A percentile compares a stretch with the other conserved stretches of the same genome.
Conservation (phyloP, 768 basidiomycete species). For the Termitomyces sp. region DNA sequence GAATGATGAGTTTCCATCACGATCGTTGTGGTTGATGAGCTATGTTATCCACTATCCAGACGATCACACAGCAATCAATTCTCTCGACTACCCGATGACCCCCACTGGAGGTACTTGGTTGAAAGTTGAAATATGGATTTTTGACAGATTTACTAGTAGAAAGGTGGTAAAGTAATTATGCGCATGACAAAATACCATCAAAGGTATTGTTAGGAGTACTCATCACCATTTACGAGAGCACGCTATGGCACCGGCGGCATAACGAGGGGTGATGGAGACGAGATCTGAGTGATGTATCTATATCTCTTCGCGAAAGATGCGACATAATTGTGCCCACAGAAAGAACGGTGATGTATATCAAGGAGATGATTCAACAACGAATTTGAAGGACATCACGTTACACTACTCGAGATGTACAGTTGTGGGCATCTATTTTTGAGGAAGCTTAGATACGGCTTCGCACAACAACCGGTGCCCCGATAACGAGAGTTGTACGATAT, state of each 20-base stretch:
- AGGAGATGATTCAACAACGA: neutral
- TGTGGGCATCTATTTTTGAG: neutral
- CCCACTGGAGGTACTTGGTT: neutral
- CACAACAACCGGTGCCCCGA: neutral
- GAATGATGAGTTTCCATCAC: neutral
- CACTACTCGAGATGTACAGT: neutral
- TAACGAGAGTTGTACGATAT: neutral
- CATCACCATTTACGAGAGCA: neutral
- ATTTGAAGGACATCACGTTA: neutral
- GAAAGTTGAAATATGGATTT: neutral
- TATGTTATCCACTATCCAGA: neutral
- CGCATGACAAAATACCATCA: neutral
- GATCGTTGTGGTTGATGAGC: neutral
- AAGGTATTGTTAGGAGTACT: too few relatives aligned
- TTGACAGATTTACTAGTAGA: too few relatives aligned
- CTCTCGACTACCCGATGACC: neutral
- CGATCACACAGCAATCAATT: neutral
- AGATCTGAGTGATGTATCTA: neutral
- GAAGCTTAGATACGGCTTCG: neutral
- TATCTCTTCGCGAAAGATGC: neutral
- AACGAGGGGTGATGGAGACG: neutral
- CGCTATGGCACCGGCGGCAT: neutral
- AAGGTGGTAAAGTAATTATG: neutral
- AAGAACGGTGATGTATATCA: neutral
- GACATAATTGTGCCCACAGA: neutral